A percentile compares a stretch with the other conserved stretches of the same genome.
Conservation (phyloP, 306 rosid genomes). For the Quercus berberidifolia region DNA sequence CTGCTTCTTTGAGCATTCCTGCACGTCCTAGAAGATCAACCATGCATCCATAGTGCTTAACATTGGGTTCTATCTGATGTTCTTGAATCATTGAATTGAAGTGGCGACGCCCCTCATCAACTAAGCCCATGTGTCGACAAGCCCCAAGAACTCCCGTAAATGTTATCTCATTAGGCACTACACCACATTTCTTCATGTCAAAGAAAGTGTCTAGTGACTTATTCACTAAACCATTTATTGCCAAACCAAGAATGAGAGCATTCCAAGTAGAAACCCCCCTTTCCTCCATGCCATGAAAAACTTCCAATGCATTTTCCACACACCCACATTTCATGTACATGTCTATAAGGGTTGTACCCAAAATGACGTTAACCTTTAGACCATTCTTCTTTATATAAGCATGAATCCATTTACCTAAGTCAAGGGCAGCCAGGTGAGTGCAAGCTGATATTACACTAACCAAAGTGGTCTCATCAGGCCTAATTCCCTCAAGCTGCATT, state of each 20-base stretch:
- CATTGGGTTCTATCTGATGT: slow-evolving; percentile 63
- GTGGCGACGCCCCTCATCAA: slow-evolving; percentile 64
- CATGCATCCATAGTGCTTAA: slow-evolving; percentile 83
- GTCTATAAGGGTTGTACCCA: slow-evolving; percentile 43
- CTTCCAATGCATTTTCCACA: slow-evolving; percentile 57
- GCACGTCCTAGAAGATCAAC: slow-evolving; percentile 89
- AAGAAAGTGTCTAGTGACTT: slow-evolving; percentile 57
- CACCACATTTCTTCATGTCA: slow-evolving; percentile 47
- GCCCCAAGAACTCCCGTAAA: slow-evolving; percentile 82
- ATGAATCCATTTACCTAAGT: slow-evolving; percentile 75
- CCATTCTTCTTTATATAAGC: slow-evolving; percentile 57
- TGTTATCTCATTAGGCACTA: slow-evolving; percentile 76
- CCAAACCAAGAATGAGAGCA: slow-evolving; percentile 76
- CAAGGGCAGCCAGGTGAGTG: slow-evolving; percentile 66
- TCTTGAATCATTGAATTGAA: slow-evolving; percentile 58
- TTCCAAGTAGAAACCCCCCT: slow-evolving; percentile 80
- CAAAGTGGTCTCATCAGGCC: slow-evolving; percentile 62
- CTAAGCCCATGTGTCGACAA: slow-evolving; percentile 87
- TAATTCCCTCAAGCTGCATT: slow-evolving; percentile 59
- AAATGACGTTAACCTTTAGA: slow-evolving; percentile 23
- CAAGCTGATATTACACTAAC: slow-evolving; percentile 75
- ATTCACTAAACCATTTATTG: slow-evolving; percentile 66
- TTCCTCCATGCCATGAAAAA: slow-evolving; percentile 54
- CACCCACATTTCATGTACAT: slow-evolving; percentile 83
- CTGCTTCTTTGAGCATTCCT: slow-evolving; percentile 79